A percentile compares a stretch with the other conserved stretches of the same genome.
phyloP scores from a whole-genome alignment of 495 filamentous ascomycete genomes.

The Penicillium goetzii region DNA sequence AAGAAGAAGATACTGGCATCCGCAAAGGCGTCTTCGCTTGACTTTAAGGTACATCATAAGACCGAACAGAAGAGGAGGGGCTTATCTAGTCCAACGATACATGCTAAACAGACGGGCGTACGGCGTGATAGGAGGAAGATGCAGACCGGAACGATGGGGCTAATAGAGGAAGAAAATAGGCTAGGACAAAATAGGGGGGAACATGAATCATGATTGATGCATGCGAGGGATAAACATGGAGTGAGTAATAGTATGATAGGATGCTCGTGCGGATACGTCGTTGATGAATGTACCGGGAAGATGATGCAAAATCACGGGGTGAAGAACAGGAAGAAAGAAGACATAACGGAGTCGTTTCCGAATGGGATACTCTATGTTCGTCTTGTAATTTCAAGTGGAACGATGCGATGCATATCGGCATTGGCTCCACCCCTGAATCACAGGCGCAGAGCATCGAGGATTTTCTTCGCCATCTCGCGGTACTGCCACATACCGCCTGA shows the following conservation, averaged over 20 bases:
- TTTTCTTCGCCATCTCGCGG: conserved; percentile 95
- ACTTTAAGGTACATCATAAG: conserved; percentile 40
- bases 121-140: conserved; percentile 19
- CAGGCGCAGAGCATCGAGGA: conserved; percentile 83
- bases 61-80: conserved; percentile 18
- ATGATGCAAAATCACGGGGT: conserved; percentile 11
- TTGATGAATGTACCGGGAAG: conserved; percentile 29
- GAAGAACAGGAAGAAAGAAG: conserved; percentile 11
- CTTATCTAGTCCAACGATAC: conserved; percentile 21
- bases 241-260: conserved; percentile 22
- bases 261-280: conserved; percentile 42
- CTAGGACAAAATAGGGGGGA: conserved; percentile 13
- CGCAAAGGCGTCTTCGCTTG: conserved; percentile 27
- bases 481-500: conserved; percentile 97
- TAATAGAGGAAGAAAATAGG: conserved; percentile 12
- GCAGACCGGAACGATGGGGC: conserved; percentile 17
- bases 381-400: conserved; percentile 12
- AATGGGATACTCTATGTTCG: conserved; percentile 10
- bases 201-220: conserved; percentile 8
- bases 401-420: not conserved
- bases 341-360: not conserved
- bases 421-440: conserved; percentile 37
- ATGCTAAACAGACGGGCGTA: conserved; percentile 27
- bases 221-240: conserved; percentile 26
- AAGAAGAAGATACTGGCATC: conserved; percentile 8